Evolutionary conservation across 441 rosid genomes (phyloP).

Genomic region (Euphorbia schlechtendalii): DNA sequence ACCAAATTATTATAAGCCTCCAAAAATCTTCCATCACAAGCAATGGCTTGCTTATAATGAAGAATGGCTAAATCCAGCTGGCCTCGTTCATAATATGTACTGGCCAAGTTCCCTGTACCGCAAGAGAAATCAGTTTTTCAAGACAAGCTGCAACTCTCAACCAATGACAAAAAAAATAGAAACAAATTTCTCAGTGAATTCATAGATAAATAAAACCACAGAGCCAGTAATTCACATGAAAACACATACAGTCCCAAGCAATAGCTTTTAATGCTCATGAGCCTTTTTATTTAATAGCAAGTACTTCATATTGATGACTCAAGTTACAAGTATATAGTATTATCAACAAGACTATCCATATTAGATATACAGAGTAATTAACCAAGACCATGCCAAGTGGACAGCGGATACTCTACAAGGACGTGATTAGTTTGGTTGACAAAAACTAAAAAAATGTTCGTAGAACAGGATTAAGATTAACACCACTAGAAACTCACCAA

Average conservation of each 20-base stretch:
- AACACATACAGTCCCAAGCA: not conserved
- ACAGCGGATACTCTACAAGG: not conserved
- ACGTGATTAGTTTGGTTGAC: not conserved
- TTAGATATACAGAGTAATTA: not conserved
- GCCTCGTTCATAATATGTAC: conserved; percentile 80
- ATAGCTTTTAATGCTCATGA: not conserved
- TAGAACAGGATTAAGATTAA: not conserved
- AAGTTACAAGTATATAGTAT: not conserved
- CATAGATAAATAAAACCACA: not conserved
- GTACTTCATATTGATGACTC: not conserved
- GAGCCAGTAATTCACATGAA: not conserved
- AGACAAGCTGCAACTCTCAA: not conserved
- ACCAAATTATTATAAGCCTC: conserved; percentile 99
- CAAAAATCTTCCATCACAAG: conserved; percentile 74
- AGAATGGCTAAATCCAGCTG: conserved; percentile 83
- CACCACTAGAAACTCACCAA: conserved; percentile 46
- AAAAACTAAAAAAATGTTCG: not conserved
- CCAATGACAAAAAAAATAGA: not conserved
- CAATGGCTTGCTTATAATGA: conserved; percentile 85
- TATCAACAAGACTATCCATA: not conserved
- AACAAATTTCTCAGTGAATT: not conserved
- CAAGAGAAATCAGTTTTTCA: not conserved
- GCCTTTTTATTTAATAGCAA: not conserved
- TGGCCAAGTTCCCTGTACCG: conserved; percentile 80
- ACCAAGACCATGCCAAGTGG: not conserved